Base-by-base conservation (phyloP, 352 stramenopile species). In the Paralagenidium karlingii region DNA sequence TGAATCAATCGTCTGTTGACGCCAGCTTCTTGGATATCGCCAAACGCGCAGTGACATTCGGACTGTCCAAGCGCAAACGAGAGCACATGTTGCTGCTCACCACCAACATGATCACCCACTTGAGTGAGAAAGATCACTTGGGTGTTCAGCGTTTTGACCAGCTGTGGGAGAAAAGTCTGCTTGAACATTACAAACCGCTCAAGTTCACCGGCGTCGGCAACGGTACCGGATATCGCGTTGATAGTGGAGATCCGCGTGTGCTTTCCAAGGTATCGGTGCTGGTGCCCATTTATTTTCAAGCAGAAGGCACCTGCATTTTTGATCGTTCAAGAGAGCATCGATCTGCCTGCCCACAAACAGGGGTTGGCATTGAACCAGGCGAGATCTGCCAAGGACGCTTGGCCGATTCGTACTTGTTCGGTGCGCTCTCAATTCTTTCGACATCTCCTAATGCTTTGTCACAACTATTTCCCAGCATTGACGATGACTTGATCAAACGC, bases 101-200 rank as follows among this genome's bases (percentile, higher is more conserved):
- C 24, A 85, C 80, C 44, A 82, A 85, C 40, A 83, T 90, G 73
- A 90, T 90, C 43, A 63, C 65, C 26, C 67, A 83, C 45, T 68
- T 90, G 63, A 85, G 65, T 19, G 76, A 90, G 44, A 86, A 79
- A 34, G 76, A 86, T 5, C 73, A 90, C 42, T 63, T 86, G 41
- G 74, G 77, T 4, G 46, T 91, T 8, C 75, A 85, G 43, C 75
- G 73, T 7, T 85, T 80, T 39, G 73, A 88, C 19, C 43, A 88
- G 18, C 78, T 91, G 49, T 91, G 77, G 77, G 74, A 83, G 27
- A 82, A 83, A 49, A 87, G 75, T 37, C 42, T 91, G 36, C 47
- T 88, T 9, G 73, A 91, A 6, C 60, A 76, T 21, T 84, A 87
- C 63, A 75, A 82, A 40, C 77, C 77, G 1, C 64, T 91, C 10